These are phyloP conservation scores for Solanum chacoense DNA, from an alignment of 305 asterid species.

Conservation along the genomic window DNA sequence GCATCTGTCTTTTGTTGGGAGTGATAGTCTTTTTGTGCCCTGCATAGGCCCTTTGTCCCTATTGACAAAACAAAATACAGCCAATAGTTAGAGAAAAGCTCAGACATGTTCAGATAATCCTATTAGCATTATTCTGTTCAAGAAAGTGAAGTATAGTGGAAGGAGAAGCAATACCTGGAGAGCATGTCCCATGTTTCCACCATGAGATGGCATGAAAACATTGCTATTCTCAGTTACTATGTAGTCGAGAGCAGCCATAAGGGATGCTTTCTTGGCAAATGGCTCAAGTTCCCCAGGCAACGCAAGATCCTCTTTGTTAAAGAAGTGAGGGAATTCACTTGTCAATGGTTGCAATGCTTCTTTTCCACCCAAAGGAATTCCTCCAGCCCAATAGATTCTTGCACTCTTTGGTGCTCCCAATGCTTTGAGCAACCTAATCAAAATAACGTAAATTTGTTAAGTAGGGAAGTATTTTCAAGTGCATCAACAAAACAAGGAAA, in stretches of 20 bases:
- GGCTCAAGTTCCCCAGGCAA: slow-evolving; percentile 70
- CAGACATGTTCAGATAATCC: not conserved
- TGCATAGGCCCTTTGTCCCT: slow-evolving; percentile 88
- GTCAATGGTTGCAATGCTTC: slow-evolving; percentile 59
- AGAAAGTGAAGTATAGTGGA: not conserved
- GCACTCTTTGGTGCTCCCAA: slow-evolving; percentile 68
- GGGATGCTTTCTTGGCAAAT: slow-evolving; percentile 52
- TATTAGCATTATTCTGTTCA: not conserved
- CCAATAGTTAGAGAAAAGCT: not conserved
- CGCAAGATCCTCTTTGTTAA: slow-evolving; percentile 76
- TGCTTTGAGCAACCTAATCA: slow-evolving; percentile 67
- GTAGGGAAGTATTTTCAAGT: not conserved
- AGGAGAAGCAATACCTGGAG: slow-evolving; percentile 43
- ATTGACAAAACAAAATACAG: slow-evolving; percentile 4
- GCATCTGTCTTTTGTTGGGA: slow-evolving; percentile 85
- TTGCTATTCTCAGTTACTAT: slow-evolving; percentile 73
- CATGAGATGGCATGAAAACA: slow-evolving; percentile 95
- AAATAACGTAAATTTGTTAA: not conserved
- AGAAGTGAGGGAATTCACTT: slow-evolving; percentile 53
- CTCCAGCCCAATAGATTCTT: slow-evolving; percentile 86
- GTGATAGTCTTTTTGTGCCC: slow-evolving; percentile 82
- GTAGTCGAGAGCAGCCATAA: slow-evolving; percentile 78
- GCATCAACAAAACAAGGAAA: not conserved
- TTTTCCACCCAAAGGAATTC: slow-evolving; percentile 74
- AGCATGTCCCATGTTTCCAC: slow-evolving; percentile 95